These are phyloP conservation scores for Polygonum aviculare DNA, from an alignment of 148 eudicot genomes.

Conservation along the genomic window DNA sequence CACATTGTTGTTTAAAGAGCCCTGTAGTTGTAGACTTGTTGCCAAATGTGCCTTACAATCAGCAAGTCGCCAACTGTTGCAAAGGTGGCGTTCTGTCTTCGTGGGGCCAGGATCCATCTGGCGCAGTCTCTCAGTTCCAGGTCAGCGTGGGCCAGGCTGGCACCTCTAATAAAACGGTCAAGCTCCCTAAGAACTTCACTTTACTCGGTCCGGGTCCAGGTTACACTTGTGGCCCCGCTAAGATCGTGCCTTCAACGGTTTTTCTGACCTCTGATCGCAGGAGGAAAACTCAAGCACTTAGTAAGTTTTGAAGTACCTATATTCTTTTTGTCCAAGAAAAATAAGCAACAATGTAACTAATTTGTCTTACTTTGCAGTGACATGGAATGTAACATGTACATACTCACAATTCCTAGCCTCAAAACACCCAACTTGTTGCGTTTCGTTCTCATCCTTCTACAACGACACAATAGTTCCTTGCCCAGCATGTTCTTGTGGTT, in stretches of 20 bases:
- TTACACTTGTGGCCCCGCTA: slow-evolving; percentile 75
- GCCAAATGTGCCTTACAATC: slow-evolving; percentile 59
- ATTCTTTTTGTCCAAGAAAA: no score
- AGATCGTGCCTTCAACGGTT: slow-evolving; percentile 54
- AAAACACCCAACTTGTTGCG: slow-evolving; percentile 60
- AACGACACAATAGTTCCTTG: slow-evolving; percentile 67
- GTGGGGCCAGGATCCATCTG: slow-evolving; percentile 62
- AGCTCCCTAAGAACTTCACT: slow-evolving; percentile 60
- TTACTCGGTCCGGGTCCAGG: slow-evolving; percentile 64
- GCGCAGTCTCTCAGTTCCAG: slow-evolving; percentile 51
- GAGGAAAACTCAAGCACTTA: slow-evolving; percentile 63
- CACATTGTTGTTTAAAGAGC: slow-evolving; percentile 49
- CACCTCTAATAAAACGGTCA: slow-evolving; percentile 56
- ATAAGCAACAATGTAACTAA: not conserved
- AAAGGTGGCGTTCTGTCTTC: slow-evolving; percentile 54
- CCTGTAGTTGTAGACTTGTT: slow-evolving; percentile 59
- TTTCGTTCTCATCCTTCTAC: slow-evolving; percentile 77
- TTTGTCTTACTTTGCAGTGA: slow-evolving; percentile 45
- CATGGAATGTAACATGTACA: slow-evolving; percentile 86
- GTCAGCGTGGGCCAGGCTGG: slow-evolving; percentile 68
- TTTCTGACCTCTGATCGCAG: slow-evolving; percentile 46
- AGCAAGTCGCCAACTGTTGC: slow-evolving; percentile 56
- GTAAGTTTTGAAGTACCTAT: slow-evolving; percentile 23
- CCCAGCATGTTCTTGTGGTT: slow-evolving; percentile 69
- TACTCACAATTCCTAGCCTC: slow-evolving; percentile 61